Base-by-base conservation (phyloP, 148 eudicot species). In the Arbutus unedo region DNA sequence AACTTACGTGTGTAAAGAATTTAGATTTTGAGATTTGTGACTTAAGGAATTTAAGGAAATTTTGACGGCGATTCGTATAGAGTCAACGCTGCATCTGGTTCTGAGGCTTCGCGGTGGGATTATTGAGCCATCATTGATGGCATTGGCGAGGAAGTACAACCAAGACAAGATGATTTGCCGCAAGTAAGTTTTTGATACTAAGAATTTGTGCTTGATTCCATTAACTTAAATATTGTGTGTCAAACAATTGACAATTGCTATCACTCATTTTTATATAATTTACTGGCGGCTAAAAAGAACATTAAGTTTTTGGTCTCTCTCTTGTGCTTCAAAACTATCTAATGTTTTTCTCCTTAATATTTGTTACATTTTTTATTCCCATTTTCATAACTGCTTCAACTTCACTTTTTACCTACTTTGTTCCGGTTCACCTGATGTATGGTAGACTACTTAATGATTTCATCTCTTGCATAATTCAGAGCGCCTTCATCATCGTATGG, bases 81-180 rank as follows among this genome's bases (percentile, higher is more conserved):
- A 91, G 74, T 90, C 94, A 11, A 90, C 94, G 0, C 81, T 91
- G 60, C 90, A 89, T 83, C 83, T 90, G 86, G 91, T 91, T 83
- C 78, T 88, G 81, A 90, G 89, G 91, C 87, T 92, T 56, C 84
- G 90, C 23, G 92, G 94, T 78, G 94, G 94, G 50, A 90, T 88
- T 74, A 86, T 88, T 18, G 91, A 89, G 85, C 94, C 92, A 1
- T 84, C 88, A 0, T 81, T 92, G 87, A 87, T 87, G 91, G 90
- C 89, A 8, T 85, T 92, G 89, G 94, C 94, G 8, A 71, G 88
- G 50, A 87, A 89, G 54, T 91, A 86, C 88, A 91, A 90, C 76
- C 92, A 90, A 74, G 89, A 90, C 57, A 92, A 92, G 85, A 87
- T 82, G 91, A 89, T 92, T 54, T 89, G 92, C 91, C 88, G 90